These are phyloP conservation scores for Nannochloris sp. DNA, from an alignment of 139 green algal species.

Conservation along the genomic window DNA sequence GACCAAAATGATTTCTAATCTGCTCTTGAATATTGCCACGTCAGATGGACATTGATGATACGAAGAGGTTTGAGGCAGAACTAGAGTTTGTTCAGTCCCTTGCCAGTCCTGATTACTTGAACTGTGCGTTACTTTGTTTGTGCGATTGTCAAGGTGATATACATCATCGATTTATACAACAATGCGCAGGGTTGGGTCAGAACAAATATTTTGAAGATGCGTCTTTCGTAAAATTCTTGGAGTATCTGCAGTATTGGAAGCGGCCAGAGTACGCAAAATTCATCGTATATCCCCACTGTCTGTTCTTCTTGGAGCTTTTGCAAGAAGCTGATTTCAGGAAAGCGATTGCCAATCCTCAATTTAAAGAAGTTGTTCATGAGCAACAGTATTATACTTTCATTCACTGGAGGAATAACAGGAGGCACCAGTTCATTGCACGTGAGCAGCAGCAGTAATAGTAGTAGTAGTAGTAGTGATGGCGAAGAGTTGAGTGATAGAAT, in stretches of 20 bases:
- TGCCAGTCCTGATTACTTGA: slow-evolving; percentile 84
- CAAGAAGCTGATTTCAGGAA: slow-evolving; percentile 64
- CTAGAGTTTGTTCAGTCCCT: slow-evolving; percentile 92
- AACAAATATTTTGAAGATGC: slow-evolving; percentile 76
- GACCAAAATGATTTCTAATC: too few species aligned
- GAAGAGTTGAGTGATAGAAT: neutral
- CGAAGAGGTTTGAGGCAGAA: slow-evolving; percentile 73
- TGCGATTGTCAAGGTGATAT: neutral
- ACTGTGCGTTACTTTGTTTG: slow-evolving; percentile 39
- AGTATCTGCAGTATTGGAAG: slow-evolving; percentile 92
- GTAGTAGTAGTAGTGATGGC: neutral
- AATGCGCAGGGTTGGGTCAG: slow-evolving; percentile 66
- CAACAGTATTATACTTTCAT: slow-evolving; percentile 70
- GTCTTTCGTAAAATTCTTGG: slow-evolving; percentile 75
- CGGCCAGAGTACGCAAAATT: slow-evolving; percentile 68
- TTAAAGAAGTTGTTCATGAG: slow-evolving; percentile 58
- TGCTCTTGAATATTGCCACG: too few species aligned
- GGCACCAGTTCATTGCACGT: neutral
- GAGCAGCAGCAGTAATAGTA: neutral
- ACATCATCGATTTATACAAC: too few species aligned
- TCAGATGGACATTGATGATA: neutral
- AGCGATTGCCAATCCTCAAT: slow-evolving; percentile 42
- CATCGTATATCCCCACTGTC: slow-evolving; percentile 74
- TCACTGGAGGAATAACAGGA: neutral
- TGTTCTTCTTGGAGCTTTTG: slow-evolving; percentile 78